Conservation (phyloP, 352 stramenopile genomes). For the Pythium volutum region DNA sequence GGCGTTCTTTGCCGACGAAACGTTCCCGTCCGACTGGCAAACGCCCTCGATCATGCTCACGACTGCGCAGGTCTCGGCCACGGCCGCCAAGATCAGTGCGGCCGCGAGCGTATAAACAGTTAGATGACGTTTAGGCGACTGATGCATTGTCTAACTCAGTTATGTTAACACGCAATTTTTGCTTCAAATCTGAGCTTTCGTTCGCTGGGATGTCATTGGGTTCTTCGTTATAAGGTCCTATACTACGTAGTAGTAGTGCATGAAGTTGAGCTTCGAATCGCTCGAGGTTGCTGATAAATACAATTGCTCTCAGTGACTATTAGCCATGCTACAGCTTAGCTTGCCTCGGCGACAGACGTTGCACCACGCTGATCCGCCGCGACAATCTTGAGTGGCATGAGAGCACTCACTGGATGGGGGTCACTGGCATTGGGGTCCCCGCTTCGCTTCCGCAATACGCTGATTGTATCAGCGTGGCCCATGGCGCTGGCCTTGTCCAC, state of each 20-base stretch:
- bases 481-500: not conserved
- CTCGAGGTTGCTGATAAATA: not conserved
- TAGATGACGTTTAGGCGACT: not conserved
- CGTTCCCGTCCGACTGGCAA: not conserved
- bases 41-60: not conserved
- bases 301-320: too few species aligned
- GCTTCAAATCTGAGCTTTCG: too few species aligned
- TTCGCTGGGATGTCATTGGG: too few species aligned
- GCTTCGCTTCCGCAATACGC: not conserved
- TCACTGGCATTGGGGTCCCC: not conserved
- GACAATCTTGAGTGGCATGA: not conserved
- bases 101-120: conserved; percentile 1
- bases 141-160: too few species aligned
- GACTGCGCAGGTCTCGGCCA: not conserved
- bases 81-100: not conserved
- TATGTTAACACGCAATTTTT: too few species aligned
- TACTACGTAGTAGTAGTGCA: too few species aligned
- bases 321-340: too few species aligned
- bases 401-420: too few species aligned
- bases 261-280: not conserved
- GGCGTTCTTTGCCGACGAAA: not conserved
- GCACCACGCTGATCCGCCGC: not conserved
- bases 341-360: not conserved
- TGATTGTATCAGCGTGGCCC: not conserved
- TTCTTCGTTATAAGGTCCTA: too few species aligned